Evolutionary conservation across 805 yeast genomes (phyloP).

Genomic region (Candida namnaoensis): DNA sequence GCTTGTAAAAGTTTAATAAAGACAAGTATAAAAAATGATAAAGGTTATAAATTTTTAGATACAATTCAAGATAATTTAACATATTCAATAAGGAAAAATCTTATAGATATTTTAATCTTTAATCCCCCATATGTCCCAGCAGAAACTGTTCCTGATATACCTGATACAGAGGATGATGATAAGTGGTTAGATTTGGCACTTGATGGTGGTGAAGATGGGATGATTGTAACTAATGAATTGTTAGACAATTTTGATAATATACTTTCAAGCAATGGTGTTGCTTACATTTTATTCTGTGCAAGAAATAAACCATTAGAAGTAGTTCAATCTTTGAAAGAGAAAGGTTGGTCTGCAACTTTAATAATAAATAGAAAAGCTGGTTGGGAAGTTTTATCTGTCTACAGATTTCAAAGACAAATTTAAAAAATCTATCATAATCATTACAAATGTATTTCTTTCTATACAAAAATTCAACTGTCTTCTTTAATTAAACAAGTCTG

Average conservation of each 20-base stretch:
- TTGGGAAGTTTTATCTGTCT: conserved; percentile 85
- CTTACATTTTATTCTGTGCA: conserved; percentile 88
- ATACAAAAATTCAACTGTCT: background rate
- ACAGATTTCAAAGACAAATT: conserved; percentile 36
- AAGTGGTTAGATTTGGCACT: conserved; percentile 87
- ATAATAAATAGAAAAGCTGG: conserved; percentile 78
- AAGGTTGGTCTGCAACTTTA: conserved; percentile 46
- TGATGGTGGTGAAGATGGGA: conserved; percentile 84
- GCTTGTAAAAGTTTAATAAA: conserved; percentile 49
- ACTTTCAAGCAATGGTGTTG: conserved; percentile 57
- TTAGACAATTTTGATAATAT: conserved; percentile 43
- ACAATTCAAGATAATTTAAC: conserved; percentile 52
- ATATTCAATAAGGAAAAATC: conserved; percentile 30
- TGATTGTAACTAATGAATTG: conserved; percentile 70
- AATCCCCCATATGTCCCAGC: conserved; percentile 98
- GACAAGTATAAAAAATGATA: conserved; percentile 32
- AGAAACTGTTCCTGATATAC: conserved; percentile 57
- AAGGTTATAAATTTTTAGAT: conserved; percentile 27
- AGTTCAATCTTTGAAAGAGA: conserved; percentile 31
- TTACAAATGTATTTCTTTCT: too few species aligned
- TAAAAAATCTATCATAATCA: too few species aligned
- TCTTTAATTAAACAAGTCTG: conserved; percentile 38
- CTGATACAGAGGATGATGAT: conserved; percentile 37
- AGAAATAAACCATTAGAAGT: conserved; percentile 73
- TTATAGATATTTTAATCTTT: conserved; percentile 70